Base-by-base conservation (phyloP, 352 stramenopile species). In the Globisporangium iwayamae region DNA sequence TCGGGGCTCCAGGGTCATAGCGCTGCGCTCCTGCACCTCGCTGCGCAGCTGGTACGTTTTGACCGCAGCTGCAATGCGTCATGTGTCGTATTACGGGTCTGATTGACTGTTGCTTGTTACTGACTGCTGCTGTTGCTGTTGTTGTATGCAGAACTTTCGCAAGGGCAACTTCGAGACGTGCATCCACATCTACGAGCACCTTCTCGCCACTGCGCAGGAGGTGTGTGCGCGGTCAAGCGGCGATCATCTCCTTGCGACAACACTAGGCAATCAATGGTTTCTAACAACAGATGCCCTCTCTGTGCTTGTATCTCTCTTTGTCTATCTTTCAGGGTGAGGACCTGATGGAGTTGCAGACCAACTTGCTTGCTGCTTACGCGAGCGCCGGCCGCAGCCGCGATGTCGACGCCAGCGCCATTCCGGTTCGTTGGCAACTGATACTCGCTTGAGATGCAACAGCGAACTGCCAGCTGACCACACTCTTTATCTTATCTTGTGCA, bases 101-200 rank as follows among this genome's bases (percentile, higher is more conserved):
- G 18, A 43, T 71, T 50, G 67, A 30, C n/a, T 51, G 1, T 8
- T 9, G 14, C 28, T 25, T 25, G 28, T 28, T 25, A 43, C 51
- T 41, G 3, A 57, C 47, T 18, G 34, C 41, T 30, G 1, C 22
- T 50, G 25, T 57, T 47, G 14, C 4, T 41, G 11, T n/a, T 38
- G 32, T n/a, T 38, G 32, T 67, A 52, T 63, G 54, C 56, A 92
- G 80, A 74, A 89, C 63, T 93, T 83, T 56, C 86, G 86, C 57
- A 75, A 79, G 41, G 82, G 74, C 20, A 73, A 90, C 57, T 93
- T 79, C 54, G 68, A 82, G 39, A 73, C 76, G 50, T 76, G 78
- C 47, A 94, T 93, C 59, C 65, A 69, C 48, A 83, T 94, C 47
- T 94, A 94, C 70, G 85, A 94, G 73, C 54, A 79, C 56, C 70